Evolutionary conservation across 2,329 filamentous ascomycete genomes (phyloP).

Genomic region (Sarocladiaceae sp.): DNA sequence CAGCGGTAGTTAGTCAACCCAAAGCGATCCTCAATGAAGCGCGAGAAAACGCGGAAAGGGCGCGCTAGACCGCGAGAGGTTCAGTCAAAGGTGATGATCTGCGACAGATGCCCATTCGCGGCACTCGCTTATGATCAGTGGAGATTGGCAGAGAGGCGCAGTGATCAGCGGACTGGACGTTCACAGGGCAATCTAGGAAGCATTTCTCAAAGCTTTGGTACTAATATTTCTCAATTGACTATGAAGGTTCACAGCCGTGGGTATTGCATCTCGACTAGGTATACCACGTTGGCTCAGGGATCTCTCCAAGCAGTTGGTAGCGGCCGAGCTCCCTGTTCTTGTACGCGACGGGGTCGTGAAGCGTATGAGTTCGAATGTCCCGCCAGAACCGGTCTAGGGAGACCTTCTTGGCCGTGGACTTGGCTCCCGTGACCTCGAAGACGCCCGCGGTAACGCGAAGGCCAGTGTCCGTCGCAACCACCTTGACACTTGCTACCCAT

Average conservation of each 20-base stretch:
- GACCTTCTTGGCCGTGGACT: constrained; percentile 50
- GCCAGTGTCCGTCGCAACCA: constrained; percentile 54
- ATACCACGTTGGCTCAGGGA: constrained; percentile 54
- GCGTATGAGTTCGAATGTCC: constrained; percentile 57
- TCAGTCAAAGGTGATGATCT: no score
- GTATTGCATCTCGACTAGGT: no score
- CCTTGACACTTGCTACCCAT: constrained; percentile 56
- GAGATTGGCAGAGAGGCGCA: no score
- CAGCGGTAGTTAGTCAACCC: neutral
- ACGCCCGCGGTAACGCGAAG: constrained; percentile 53
- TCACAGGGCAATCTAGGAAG: no score
- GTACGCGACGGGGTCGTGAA: constrained; percentile 60
- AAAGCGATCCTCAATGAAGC: neutral
- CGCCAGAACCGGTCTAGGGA: constrained; percentile 61
- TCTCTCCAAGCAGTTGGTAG: constrained; percentile 46
- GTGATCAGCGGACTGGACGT: no score
- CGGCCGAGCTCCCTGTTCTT: constrained; percentile 55
- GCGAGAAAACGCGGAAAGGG: no score
- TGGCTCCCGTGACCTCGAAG: constrained; percentile 58
- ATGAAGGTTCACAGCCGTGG: no score
- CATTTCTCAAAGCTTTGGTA: no score
- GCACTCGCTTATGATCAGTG: no score
- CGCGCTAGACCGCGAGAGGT: no score
- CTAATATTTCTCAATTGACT: no score
- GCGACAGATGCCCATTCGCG: no score